Percentiles rank a stretch among this genome's conserved stretches.
Conservation (phyloP, 1,284 basidiomycete genomes). For the Inonotus obliquus region DNA sequence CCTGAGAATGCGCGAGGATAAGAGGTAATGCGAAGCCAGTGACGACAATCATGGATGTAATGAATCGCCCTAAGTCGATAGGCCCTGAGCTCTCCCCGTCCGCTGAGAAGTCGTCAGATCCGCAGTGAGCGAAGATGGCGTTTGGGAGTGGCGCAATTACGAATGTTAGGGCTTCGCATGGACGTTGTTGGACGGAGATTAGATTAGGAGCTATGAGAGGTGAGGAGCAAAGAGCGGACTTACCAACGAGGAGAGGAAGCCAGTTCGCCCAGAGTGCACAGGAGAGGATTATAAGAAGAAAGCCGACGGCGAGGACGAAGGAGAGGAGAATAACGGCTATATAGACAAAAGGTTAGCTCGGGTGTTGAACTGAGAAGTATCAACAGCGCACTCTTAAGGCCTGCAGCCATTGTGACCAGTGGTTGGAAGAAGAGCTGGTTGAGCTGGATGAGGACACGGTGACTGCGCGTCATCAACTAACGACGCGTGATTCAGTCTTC, state of each 20-base stretch:
- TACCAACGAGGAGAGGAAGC: conserved; percentile 95
- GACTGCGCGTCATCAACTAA: not conserved
- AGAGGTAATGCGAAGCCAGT: conserved; percentile 93
- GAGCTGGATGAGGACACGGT: not conserved
- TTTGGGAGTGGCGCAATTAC: conserved; percentile 96
- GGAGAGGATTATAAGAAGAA: conserved; percentile 95
- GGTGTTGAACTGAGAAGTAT: not conserved
- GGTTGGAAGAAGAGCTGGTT: not conserved
- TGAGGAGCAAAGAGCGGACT: conserved; percentile 31
- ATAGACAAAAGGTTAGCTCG: not conserved
- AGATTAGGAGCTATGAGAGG: not conserved
- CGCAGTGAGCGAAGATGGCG: conserved; percentile 82
- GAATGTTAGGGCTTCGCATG: conserved; percentile 78
- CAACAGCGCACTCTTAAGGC: conserved; percentile 24
- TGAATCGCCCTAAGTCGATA: conserved; percentile 84
- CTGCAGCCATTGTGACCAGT: conserved; percentile 23
- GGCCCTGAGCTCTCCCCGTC: conserved; percentile 59
- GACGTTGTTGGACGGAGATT: not conserved
- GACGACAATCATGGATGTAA: conserved; percentile 87
- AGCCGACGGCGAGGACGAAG: conserved; percentile 95
- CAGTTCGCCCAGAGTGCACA: conserved; percentile 97
- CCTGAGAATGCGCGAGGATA: conserved; percentile 86
- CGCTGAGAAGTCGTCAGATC: conserved; percentile 77
- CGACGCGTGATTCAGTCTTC: conserved; percentile 1
- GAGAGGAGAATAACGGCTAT: conserved; percentile 90